phyloP scores from a whole-genome alignment of 1,139 yeast species.

The Pneumocystis murina region DNA sequence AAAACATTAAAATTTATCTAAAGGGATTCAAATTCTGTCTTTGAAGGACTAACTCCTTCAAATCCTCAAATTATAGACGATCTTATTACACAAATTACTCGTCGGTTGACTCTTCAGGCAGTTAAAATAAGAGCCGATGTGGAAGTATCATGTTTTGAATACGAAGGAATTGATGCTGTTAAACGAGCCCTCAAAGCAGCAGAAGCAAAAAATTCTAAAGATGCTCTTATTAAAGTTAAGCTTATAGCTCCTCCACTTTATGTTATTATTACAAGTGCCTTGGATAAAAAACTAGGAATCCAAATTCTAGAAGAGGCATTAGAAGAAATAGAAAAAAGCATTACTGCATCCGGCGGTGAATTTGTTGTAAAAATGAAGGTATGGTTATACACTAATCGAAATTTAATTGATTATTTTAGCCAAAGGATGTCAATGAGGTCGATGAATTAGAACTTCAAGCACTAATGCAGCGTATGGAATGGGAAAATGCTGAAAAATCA shows the following conservation, averaged over 20 bases:
- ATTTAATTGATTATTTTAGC: conserved; percentile 28
- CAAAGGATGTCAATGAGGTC: conserved; percentile 95
- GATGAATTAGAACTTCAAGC: conserved; percentile 98
- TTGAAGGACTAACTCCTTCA: conserved; percentile 66
- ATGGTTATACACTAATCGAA: background rate
- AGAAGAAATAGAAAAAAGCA: conserved; percentile 52
- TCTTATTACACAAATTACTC: conserved; percentile 37
- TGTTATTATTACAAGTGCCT: conserved; percentile 81
- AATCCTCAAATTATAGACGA: conserved; percentile 27
- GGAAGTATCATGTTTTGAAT: conserved; percentile 91
- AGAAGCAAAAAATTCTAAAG: conserved; percentile 69
- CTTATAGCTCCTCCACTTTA: conserved; percentile 96
- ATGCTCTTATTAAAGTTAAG: conserved; percentile 72
- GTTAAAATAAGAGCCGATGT: conserved; percentile 95
- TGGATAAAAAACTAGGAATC: conserved; percentile 82
- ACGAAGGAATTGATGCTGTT: conserved; percentile 96
- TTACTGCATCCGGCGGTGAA: conserved; percentile 64
- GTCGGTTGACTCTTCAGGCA: conserved; percentile 95
- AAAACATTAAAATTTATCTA: background rate
- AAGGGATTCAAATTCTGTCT: conserved; percentile 56
- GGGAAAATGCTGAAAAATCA: conserved; percentile 47
- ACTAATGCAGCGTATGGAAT: conserved; percentile 61
- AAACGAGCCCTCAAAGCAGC: conserved; percentile 79
- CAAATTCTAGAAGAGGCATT: conserved; percentile 66
- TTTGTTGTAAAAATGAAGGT: conserved; percentile 76